Evolutionary conservation across 805 yeast genomes (phyloP).

Genomic region (Barnettozyma botsteinii): DNA sequence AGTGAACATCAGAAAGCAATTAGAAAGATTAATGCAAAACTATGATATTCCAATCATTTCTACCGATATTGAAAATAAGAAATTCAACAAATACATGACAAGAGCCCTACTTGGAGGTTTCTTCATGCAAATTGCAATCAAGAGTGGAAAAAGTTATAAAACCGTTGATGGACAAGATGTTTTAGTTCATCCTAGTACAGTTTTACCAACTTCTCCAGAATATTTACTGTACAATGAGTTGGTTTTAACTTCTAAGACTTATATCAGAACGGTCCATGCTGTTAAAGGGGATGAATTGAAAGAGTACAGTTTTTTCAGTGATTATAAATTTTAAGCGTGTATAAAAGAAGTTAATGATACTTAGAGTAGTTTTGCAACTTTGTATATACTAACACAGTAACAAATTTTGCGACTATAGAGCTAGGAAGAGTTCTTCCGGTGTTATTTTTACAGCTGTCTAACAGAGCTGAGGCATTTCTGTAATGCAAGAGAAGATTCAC

Average conservation of each 20-base stretch:
- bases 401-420: no score
- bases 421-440: no score
- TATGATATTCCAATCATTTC: conserved; percentile 68
- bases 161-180: conserved; percentile 97
- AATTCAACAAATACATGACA: conserved; percentile 72
- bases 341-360: no score
- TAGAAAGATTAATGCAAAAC: conserved; percentile 76
- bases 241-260: conserved; percentile 88
- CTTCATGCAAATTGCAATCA: conserved; percentile 97
- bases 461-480: no score
- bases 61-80: conserved; percentile 58
- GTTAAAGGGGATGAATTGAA: conserved; percentile 75
- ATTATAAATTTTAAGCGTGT: conserved; percentile 21
- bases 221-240: conserved; percentile 95
- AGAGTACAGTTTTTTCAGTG: conserved; percentile 26
- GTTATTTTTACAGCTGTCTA: no score
- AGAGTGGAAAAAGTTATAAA: conserved; percentile 80
- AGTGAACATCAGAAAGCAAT: conserved; percentile 79
- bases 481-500: no score
- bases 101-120: conserved; percentile 89
- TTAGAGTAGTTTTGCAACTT: no score
- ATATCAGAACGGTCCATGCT: conserved; percentile 88
- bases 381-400: no score
- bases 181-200: conserved; percentile 88
- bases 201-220: conserved; percentile 80